These are phyloP conservation scores for Salix caprea DNA, from an alignment of 345 rosid genomes.

Conservation along the genomic window DNA sequence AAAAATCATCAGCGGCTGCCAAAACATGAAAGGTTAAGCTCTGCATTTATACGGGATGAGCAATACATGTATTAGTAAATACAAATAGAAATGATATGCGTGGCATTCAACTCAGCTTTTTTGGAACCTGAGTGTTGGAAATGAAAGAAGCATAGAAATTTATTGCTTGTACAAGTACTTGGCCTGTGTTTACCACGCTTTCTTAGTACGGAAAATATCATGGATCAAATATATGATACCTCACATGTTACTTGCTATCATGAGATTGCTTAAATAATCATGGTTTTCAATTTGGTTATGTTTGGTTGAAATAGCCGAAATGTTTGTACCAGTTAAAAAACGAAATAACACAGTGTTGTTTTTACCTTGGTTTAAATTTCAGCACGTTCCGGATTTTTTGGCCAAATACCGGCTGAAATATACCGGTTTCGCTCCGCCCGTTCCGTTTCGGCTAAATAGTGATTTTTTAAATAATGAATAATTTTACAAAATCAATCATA, in stretches of 20 bases:
- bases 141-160: constrained; percentile 10
- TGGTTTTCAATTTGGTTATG: too few species aligned
- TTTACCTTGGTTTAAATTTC: too few species aligned
- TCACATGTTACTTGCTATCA: not conserved
- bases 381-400: too few species aligned
- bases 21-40: not conserved
- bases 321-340: too few species aligned
- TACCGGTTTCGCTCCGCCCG: too few species aligned
- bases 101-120: constrained; percentile 45
- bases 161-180: not conserved
- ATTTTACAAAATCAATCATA: too few species aligned
- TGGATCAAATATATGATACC: constrained; percentile 10
- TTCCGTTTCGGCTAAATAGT: too few species aligned
- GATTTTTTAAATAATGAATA: too few species aligned
- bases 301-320: too few species aligned
- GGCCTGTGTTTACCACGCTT: constrained; percentile 8
- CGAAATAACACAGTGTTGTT: fast-evolving
- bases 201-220: not conserved
- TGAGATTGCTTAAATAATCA: too few species aligned
- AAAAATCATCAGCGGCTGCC: not conserved
- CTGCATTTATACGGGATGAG: not conserved
- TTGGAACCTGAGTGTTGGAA: constrained; percentile 44
- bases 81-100: not conserved
- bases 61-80: constrained; percentile 9
- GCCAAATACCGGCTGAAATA: too few species aligned